Evolutionary conservation across 345 rosid genomes (phyloP), one percentile per base, ranked within the genome.

Genomic region (Rhodamnia rubescens): DNA sequence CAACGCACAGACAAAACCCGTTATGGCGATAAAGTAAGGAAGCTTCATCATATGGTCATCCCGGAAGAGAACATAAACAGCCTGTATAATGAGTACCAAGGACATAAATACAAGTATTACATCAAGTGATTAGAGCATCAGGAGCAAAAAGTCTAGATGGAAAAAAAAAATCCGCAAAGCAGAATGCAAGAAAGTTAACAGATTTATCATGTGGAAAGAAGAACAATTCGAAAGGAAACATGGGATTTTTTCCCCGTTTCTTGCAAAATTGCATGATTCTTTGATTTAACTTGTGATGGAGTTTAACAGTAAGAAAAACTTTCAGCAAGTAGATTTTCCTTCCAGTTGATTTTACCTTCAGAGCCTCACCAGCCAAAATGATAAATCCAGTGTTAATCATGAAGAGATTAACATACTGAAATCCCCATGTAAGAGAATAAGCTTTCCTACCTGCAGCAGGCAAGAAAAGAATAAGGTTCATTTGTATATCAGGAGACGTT

Each of bases 371-470:
- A 64, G 94, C 93, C 89, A 95, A 88, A 50, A 94, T 94, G 87
- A 95, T 91, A 87, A 87, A 94, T 83, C 98, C 98, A 59, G 93
- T 90, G 88, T 94, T 95, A 84, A 94, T 93, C 98, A 94, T 94
- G 89, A 95, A 95, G 83, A 95, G 96, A 91, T 94, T 93, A 14
- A 92, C 88, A 88, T 95, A 94, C 83, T 94, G 98, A 88, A 94
- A 78, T 82, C 89, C 95, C 96, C 98, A 94, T 75, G 95, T 94
- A 42, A 90, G 85, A 86, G 85, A 47, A 92, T 94, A 94, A 86
- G 95, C 95, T 74, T 84, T 92, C 89, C 85, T 90, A 86, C 97
- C 98, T 94, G 94, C 84, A 75, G 61, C 83, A 83, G 74, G 69
- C 40, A 47, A 26, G 80, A 69, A 36, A 69, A 69, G 80, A 18